Percentiles rank a stretch among this genome's conserved stretches.
Evolutionary conservation across 1,284 basidiomycete species (phyloP).

Genomic region (Naganishia sp.): DNA sequence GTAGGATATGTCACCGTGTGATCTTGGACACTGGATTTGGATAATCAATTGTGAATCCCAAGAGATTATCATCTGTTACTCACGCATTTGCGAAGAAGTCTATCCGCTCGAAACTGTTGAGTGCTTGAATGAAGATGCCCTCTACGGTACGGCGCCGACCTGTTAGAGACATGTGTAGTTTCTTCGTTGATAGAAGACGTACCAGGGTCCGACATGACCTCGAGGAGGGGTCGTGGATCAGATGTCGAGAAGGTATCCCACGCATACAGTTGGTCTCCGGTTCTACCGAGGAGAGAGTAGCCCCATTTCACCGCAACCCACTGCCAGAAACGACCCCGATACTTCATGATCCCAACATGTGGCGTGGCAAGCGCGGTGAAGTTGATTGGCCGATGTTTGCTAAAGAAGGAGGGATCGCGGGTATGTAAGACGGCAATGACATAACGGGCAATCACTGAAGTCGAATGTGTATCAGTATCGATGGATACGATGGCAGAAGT

Average conservation of each 20-base stretch:
- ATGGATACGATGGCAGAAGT: neutral
- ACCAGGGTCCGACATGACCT: constrained; percentile 85
- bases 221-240: constrained; percentile 67
- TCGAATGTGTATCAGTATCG: neutral
- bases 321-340: constrained; percentile 29
- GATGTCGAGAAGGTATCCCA: constrained; percentile 70
- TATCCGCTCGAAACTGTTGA: constrained; percentile 32
- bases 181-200: constrained; percentile 39
- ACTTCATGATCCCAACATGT: constrained; percentile 31
- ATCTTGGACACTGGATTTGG: constrained; percentile 30
- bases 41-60: neutral
- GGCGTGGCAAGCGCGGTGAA: constrained; percentile 51
- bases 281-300: constrained; percentile 67
- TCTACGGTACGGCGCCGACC: neutral
- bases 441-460: constrained; percentile 50
- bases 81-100: constrained; percentile 33
- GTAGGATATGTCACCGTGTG: constrained; percentile 32
- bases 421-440: constrained; percentile 48
- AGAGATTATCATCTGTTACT: constrained; percentile 1
- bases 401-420: constrained; percentile 48
- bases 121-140: constrained; percentile 29
- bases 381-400: constrained; percentile 40
- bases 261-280: constrained; percentile 77
- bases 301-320: constrained; percentile 30
- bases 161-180: no score